Base-by-base conservation (phyloP, 139 green algal genomes). In the Picochlorum sp. region DNA sequence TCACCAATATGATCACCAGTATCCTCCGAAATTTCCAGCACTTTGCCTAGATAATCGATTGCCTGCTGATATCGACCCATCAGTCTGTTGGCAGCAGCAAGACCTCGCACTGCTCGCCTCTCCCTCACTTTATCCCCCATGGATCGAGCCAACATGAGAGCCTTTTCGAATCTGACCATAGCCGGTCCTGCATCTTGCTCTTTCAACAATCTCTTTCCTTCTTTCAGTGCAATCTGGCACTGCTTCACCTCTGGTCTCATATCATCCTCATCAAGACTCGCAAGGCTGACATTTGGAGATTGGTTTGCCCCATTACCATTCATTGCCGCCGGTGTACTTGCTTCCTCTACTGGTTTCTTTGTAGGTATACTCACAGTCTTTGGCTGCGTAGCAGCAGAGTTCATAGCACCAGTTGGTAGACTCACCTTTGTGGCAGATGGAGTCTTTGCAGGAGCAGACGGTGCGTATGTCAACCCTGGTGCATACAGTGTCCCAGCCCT, bases 121-220 rank as follows among this genome's bases (percentile, higher is more conserved):
- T 97, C 81, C 66, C 93, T 84, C 16, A 92, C 56, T 67, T 71
- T 83, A 65, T 95, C 82, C 2, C 71, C 74, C 3, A 85, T 60
- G 1, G 68, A 77, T 72, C 69, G 65, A 18, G 84, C 86, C 58
- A 96, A 78, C 86, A 97, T 92, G 15, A 92, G 85, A 57, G 90
- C 90, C 77, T 95, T 95, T 68, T 97, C 89, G 70, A 97, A 97
- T 14, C 88, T 76, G 34, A 95, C 86, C 83, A 97, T 81, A 2
- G 90, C 90, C 1, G 71, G 81, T 2, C 79, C 60, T 10, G 85
- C 89, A 49, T 88, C 86, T 56, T 78, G 68, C 28, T 92, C 83
- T 80, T 94, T 92, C n/a, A 97, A 77, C 52, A 95, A 58, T 30
- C 78, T 75, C 83, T 95, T 96, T 69, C 90, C 90, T 57, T 86